phyloP scores from a whole-genome alignment of 345 rosid genomes.

The Populus tremula region DNA sequence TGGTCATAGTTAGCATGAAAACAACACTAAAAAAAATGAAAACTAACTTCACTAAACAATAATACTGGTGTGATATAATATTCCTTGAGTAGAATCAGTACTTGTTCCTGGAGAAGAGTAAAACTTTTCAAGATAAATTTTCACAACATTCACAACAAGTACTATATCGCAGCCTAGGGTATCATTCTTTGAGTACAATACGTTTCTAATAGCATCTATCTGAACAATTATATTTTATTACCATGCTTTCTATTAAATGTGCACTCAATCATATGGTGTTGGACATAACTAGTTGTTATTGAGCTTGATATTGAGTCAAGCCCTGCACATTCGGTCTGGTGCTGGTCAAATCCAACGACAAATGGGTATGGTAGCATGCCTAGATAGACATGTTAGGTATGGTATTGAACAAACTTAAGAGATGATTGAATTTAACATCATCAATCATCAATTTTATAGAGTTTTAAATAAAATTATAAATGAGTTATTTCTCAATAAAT shows the following conservation, averaged over 20 bases:
- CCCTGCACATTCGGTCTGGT: no score
- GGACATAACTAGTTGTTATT: no score
- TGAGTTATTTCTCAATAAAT: no score
- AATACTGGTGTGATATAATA: neutral
- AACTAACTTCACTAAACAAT: neutral
- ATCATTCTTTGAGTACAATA: neutral
- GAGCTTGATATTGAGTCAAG: no score
- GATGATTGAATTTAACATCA: no score
- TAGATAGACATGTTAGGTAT: no score
- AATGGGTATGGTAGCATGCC: accelerated
- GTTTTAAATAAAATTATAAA: no score
- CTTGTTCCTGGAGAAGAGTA: neutral
- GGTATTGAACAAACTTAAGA: accelerated
- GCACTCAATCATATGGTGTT: neutral
- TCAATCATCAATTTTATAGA: no score
- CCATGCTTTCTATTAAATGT: neutral
- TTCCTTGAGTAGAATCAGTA: neutral
- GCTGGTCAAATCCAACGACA: no score
- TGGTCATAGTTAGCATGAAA: neutral
- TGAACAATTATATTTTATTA: neutral
- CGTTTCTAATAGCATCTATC: neutral
- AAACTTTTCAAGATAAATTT: neutral
- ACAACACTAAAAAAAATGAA: no score
- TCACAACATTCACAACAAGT: neutral
- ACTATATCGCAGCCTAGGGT: neutral